Percentiles rank a stretch among this genome's conserved stretches.
phyloP scores from a whole-genome alignment of 352 stramenopile species.

The Phytophthora syringae region DNA sequence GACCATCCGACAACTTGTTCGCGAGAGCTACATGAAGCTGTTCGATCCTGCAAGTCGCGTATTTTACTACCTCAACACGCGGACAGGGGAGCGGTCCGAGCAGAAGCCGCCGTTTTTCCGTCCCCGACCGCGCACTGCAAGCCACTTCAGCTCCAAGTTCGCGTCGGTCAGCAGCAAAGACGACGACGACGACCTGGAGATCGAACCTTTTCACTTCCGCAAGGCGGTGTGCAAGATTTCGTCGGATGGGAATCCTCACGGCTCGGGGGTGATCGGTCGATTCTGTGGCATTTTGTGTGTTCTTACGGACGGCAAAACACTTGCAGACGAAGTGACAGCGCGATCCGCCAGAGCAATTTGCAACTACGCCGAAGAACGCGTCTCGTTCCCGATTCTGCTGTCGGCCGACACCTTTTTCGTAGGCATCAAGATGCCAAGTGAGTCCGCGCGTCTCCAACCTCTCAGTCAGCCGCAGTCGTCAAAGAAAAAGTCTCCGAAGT shows the following conservation, averaged over 20 bases:
- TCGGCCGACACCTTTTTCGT: constrained; percentile 59
- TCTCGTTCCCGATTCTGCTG: constrained; percentile 58
- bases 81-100: constrained; percentile 43
- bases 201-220: constrained; percentile 71
- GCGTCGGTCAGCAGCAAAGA: not conserved
- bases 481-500: constrained; percentile 14
- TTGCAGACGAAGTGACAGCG: constrained; percentile 47
- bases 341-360: constrained; percentile 51
- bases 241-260: constrained; percentile 49
- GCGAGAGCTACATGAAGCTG: constrained; percentile 82
- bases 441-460: constrained; percentile 19
- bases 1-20: constrained; percentile 50
- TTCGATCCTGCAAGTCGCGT: constrained; percentile 52
- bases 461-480: constrained; percentile 15
- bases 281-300: constrained; percentile 63
- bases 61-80: constrained; percentile 79
- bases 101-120: constrained; percentile 61
- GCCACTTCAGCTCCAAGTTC: not conserved
- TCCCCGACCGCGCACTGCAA: constrained; percentile 22
- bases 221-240: constrained; percentile 69
- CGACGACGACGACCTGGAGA: constrained; percentile 57
- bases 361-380: constrained; percentile 53
- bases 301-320: constrained; percentile 53
- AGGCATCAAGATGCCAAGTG: constrained; percentile 33
- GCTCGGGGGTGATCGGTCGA: constrained; percentile 51